phyloP scores from a whole-genome alignment of 257 asterid genomes.

The Primulina tabacum region DNA sequence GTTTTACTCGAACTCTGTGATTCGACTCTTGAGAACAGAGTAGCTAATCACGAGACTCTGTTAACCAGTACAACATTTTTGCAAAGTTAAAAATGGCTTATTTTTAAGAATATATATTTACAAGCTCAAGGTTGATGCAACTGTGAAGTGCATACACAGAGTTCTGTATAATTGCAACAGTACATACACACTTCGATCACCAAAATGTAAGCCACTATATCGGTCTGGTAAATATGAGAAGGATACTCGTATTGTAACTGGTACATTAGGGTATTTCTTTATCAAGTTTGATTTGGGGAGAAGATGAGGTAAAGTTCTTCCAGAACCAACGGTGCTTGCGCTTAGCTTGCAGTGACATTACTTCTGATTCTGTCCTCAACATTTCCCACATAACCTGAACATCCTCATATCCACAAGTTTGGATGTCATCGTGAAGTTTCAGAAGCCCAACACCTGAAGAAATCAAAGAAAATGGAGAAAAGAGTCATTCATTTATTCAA shows the following conservation, averaged over 20 bases:
- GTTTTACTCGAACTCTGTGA: not conserved
- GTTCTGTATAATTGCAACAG: not conserved
- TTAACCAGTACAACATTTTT: not conserved
- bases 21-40: not conserved
- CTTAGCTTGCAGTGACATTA: constrained; percentile 40
- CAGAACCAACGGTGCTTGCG: constrained; percentile 53
- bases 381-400: constrained; percentile 97
- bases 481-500: not conserved
- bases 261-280: constrained; percentile 11
- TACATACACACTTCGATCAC: not conserved
- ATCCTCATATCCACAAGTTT: constrained; percentile 93
- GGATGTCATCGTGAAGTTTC: constrained; percentile 86
- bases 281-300: constrained; percentile 37
- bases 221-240: not conserved
- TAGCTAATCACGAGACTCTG: not conserved
- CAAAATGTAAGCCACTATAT: not conserved
- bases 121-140: not conserved
- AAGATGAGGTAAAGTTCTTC: constrained; percentile 54
- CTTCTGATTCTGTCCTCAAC: constrained; percentile 62
- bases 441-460: constrained; percentile 67
- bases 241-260: not conserved
- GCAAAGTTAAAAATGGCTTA: not conserved
- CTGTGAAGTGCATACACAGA: not conserved
- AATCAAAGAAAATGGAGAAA: constrained; percentile 1
- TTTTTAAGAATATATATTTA: not conserved